These are phyloP conservation scores for Polygonum aviculare DNA, from an alignment of 148 eudicot species.

Conservation along the genomic window DNA sequence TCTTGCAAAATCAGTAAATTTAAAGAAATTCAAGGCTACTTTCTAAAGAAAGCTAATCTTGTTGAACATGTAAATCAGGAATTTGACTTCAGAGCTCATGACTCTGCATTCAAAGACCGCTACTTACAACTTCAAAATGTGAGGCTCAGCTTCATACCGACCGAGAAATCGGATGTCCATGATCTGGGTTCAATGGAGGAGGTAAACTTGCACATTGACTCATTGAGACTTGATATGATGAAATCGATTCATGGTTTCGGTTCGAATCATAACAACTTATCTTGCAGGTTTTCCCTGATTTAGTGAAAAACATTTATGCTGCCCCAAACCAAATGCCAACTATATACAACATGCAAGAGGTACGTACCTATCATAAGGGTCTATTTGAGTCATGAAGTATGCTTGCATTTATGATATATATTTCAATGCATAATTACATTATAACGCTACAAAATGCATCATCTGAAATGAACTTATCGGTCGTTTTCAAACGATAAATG, in stretches of 20 bases:
- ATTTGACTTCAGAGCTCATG: constrained; percentile 73
- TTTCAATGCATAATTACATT: no score
- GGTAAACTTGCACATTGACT: constrained; percentile 20
- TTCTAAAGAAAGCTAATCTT: neutral
- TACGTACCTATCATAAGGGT: constrained; percentile 13
- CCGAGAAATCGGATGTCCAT: constrained; percentile 66
- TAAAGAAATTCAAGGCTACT: neutral
- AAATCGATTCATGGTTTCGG: neutral
- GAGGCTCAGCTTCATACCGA: constrained; percentile 79
- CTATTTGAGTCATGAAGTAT: neutral
- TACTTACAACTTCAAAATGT: constrained; percentile 71
- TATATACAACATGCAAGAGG: constrained; percentile 67
- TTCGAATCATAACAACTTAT: neutral
- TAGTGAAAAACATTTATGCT: constrained; percentile 53
- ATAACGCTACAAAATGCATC: no score
- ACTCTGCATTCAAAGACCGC: constrained; percentile 81
- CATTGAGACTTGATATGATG: neutral
- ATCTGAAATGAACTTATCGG: no score
- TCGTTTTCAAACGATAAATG: neutral
- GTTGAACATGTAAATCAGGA: constrained; percentile 32
- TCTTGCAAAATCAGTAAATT: neutral
- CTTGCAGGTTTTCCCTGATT: constrained; percentile 42
- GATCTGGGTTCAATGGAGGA: constrained; percentile 72
- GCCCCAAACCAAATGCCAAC: constrained; percentile 61
- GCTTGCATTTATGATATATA: neutral